phyloP scores from a whole-genome alignment of 768 basidiomycete species.

The Mycena rebaudengoi region DNA sequence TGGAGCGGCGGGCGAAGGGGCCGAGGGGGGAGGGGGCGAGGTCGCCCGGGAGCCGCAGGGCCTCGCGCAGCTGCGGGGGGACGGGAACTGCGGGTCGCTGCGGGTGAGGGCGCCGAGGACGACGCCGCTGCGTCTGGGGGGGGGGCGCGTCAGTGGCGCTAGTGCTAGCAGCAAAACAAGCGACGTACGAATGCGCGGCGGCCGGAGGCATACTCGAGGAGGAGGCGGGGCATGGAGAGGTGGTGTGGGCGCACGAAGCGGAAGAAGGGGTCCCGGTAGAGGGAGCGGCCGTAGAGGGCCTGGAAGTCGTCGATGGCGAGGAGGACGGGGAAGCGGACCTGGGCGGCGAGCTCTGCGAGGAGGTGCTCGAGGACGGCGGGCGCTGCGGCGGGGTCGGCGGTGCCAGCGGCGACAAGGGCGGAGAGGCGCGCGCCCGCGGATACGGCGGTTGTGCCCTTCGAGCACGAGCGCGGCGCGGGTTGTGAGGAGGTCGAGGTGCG shows the following conservation, averaged over 20 bases:
- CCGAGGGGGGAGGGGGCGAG: conserved; percentile 6
- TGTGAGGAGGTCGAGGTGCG: conserved; percentile 50
- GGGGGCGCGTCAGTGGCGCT: neutral
- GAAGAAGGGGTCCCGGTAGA: conserved; percentile 81
- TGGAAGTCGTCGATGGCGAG: conserved; percentile 92
- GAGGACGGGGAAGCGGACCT: conserved; percentile 81
- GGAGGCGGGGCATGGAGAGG: conserved; percentile 77
- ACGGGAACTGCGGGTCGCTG: conserved; percentile 65
- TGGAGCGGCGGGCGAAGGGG: neutral
- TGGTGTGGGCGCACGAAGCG: conserved; percentile 76
- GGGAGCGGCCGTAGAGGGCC: conserved; percentile 71
- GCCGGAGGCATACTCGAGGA: conserved; percentile 84
- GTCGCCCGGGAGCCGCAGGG: conserved; percentile 57
- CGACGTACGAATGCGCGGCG: conserved; percentile 70
- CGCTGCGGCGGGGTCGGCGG: conserved; percentile 51
- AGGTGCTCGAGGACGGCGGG: conserved; percentile 61
- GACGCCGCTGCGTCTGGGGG: conserved; percentile 69
- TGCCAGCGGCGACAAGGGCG: conserved; percentile 66
- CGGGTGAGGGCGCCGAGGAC: conserved; percentile 75
- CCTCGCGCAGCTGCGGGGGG: conserved; percentile 70
- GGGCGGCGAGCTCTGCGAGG: conserved; percentile 67
- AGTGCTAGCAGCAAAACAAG: neutral
- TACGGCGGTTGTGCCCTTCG: conserved; percentile 49
- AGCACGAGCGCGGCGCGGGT: conserved; percentile 53
- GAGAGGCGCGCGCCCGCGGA: conserved; percentile 56